Evolutionary conservation across 768 basidiomycete species (phyloP).

Genomic region (Tylopilus sp.): DNA sequence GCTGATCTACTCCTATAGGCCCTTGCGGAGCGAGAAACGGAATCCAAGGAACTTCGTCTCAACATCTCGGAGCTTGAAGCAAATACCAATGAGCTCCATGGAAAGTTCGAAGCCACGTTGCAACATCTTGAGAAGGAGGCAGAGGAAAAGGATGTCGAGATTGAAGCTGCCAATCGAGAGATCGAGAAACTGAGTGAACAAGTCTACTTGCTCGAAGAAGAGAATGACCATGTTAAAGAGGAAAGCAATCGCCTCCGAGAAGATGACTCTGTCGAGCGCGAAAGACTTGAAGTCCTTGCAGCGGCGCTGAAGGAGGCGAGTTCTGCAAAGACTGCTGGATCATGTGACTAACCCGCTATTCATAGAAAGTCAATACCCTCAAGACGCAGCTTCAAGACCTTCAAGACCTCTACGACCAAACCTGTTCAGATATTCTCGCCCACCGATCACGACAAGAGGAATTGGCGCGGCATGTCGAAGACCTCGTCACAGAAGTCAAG

Average conservation of each 20-base stretch:
- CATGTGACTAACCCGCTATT: slow-evolving; percentile 1
- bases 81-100: slow-evolving; percentile 63
- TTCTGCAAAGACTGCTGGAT: neutral
- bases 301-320: slow-evolving; percentile 79
- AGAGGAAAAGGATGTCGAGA: slow-evolving; percentile 76
- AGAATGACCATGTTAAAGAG: slow-evolving; percentile 73
- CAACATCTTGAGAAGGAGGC: slow-evolving; percentile 76
- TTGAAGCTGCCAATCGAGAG: slow-evolving; percentile 68
- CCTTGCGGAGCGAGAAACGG: slow-evolving; percentile 74
- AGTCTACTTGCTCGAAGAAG: slow-evolving; percentile 84
- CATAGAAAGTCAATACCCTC: slow-evolving; percentile 63
- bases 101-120: slow-evolving; percentile 71
- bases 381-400: slow-evolving; percentile 67
- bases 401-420: slow-evolving; percentile 61
- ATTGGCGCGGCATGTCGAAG: slow-evolving; percentile 69
- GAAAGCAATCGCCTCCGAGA: slow-evolving; percentile 65
- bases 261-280: slow-evolving; percentile 70
- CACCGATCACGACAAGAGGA: slow-evolving; percentile 75
- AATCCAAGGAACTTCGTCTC: slow-evolving; percentile 70
- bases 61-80: slow-evolving; percentile 74
- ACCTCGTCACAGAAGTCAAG: slow-evolving; percentile 61
- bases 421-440: slow-evolving; percentile 58
- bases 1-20: slow-evolving; percentile 41
- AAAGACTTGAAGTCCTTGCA: slow-evolving; percentile 62
- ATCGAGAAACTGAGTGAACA: slow-evolving; percentile 79